phyloP scores from a whole-genome alignment of 768 basidiomycete species.

The Pluteus cervinus region DNA sequence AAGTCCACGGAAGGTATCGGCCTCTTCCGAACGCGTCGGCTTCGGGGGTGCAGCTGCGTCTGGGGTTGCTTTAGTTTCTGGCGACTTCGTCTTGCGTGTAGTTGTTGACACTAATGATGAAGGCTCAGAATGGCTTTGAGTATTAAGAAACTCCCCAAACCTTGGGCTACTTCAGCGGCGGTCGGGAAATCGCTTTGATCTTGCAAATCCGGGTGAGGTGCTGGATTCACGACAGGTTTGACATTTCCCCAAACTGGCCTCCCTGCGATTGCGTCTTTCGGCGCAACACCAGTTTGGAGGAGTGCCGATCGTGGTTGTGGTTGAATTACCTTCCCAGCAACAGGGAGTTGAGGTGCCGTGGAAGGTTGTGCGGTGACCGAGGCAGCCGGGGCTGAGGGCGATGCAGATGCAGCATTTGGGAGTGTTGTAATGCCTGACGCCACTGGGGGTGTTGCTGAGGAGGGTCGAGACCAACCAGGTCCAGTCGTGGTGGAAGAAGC shows the following conservation, averaged over 20 bases:
- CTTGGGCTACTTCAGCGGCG: slow-evolving; percentile 89
- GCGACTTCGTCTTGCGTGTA: slow-evolving; percentile 27
- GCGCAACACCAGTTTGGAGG: slow-evolving; percentile 22
- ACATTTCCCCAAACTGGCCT: slow-evolving; percentile 75
- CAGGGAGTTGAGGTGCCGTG: slow-evolving; percentile 46
- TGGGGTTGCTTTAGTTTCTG: slow-evolving; percentile 40
- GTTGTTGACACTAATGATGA: slow-evolving; percentile 23
- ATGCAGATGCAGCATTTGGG: slow-evolving; percentile 37
- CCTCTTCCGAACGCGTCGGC: slow-evolving; percentile 69
- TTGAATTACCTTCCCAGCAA: slow-evolving; percentile 62
- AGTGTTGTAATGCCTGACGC: slow-evolving; percentile 31
- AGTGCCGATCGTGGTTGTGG: slow-evolving; percentile 48
- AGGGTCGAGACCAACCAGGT: slow-evolving; percentile 75
- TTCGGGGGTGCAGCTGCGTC: slow-evolving; percentile 49
- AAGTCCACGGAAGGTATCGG: slow-evolving; percentile 91
- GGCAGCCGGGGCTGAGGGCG: slow-evolving; percentile 28
- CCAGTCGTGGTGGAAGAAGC: slow-evolving; percentile 51
- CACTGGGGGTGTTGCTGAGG: slow-evolving; percentile 62
- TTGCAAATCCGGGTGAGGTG: slow-evolving; percentile 35
- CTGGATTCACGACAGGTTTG: slow-evolving; percentile 31
- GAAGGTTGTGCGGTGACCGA: slow-evolving; percentile 17
- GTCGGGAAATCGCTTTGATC: slow-evolving; percentile 90
- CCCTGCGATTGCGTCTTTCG: slow-evolving; percentile 21
- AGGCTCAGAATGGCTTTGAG: slow-evolving; percentile 6
- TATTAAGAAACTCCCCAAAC: slow-evolving; percentile 29